Percentiles rank a stretch among this genome's conserved stretches.
Evolutionary conservation across 225 moss, liverwort and hornwort genomes (phyloP).

Genomic region (Takakia lepidozioides): DNA sequence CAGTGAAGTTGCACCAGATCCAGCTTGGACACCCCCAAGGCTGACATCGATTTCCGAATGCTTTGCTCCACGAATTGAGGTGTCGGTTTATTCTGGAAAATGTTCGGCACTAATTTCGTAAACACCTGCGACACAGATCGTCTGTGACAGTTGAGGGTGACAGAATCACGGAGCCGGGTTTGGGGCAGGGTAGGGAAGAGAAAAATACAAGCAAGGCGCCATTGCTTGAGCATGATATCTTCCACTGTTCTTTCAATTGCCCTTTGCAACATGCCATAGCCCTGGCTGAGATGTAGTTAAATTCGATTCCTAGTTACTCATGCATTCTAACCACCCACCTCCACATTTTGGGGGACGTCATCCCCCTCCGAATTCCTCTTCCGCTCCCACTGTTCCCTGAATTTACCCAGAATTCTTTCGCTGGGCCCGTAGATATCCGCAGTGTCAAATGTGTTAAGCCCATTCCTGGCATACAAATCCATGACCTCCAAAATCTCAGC

Average conservation of each 20-base stretch:
- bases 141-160: too few relatives aligned
- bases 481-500: constrained; percentile 30
- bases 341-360: too few relatives aligned
- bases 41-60: constrained; percentile 32
- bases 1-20: constrained; percentile 52
- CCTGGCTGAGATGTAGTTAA: too few relatives aligned
- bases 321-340: too few relatives aligned
- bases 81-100: constrained; percentile 33
- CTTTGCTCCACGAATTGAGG: constrained; percentile 32
- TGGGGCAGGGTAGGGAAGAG: too few relatives aligned
- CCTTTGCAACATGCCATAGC: too few relatives aligned
- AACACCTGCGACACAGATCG: constrained; percentile 16
- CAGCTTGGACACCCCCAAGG: constrained; percentile 26
- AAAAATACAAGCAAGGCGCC: too few relatives aligned
- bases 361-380: constrained; percentile 2
- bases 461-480: constrained; percentile 25
- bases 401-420: constrained; percentile 34
- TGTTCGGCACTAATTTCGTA: constrained; percentile 37
- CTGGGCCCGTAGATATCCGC: constrained; percentile 48
- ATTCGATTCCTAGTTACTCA: too few relatives aligned
- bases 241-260: too few relatives aligned
- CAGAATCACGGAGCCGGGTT: too few relatives aligned
- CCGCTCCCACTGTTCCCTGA: constrained; percentile 24
- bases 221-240: too few relatives aligned
- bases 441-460: constrained; percentile 46